Percentiles rank a stretch among this genome's conserved stretches.
Conservation (phyloP, 1,284 basidiomycete species). For the Ustilago hordei region DNA sequence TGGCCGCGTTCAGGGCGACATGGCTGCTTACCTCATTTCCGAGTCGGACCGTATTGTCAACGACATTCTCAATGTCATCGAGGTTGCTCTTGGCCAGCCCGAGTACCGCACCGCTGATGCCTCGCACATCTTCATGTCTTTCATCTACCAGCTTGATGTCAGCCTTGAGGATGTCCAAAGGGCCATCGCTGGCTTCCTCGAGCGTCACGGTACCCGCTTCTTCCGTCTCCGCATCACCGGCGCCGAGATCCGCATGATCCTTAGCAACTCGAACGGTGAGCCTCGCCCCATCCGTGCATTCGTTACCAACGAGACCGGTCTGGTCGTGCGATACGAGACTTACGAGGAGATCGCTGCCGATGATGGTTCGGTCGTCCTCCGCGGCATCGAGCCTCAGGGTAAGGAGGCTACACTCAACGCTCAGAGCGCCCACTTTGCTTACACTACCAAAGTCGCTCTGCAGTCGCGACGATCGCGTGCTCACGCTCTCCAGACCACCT, state of each 20-base stretch:
- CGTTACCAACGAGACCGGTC: conserved; percentile 98
- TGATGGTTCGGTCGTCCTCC: conserved; percentile 91
- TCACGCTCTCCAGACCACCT: conserved; percentile 98
- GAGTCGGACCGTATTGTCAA: conserved; percentile 97
- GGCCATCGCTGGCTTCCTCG: conserved; percentile 96
- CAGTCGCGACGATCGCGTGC: conserved; percentile 99
- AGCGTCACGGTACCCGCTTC: conserved; percentile 89
- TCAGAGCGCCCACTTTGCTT: conserved; percentile 72
- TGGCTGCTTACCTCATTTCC: conserved; percentile 97
- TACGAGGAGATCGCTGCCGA: conserved; percentile 98
- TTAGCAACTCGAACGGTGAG: conserved; percentile 87
- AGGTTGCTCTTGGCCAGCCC: conserved; percentile 71
- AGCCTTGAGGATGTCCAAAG: conserved; percentile 95
- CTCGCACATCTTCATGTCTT: conserved; percentile 79
- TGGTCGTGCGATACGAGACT: conserved; percentile 98
- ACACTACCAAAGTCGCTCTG: conserved; percentile 97
- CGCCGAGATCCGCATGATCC: conserved; percentile 93
- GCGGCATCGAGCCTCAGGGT: conserved; percentile 73
- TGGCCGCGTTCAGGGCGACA: conserved; percentile 87
- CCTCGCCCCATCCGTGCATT: conserved; percentile 94
- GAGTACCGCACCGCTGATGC: conserved; percentile 68
- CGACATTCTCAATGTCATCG: conserved; percentile 91
- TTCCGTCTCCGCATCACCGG: conserved; percentile 98
- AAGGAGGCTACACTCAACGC: conserved; percentile 58
- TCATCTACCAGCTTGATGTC: conserved; percentile 94